Evolutionary conservation across 177 flowering plant species (phyloP), one percentile per base, ranked within the genome.

Genomic region (Vitis hybrid): DNA sequence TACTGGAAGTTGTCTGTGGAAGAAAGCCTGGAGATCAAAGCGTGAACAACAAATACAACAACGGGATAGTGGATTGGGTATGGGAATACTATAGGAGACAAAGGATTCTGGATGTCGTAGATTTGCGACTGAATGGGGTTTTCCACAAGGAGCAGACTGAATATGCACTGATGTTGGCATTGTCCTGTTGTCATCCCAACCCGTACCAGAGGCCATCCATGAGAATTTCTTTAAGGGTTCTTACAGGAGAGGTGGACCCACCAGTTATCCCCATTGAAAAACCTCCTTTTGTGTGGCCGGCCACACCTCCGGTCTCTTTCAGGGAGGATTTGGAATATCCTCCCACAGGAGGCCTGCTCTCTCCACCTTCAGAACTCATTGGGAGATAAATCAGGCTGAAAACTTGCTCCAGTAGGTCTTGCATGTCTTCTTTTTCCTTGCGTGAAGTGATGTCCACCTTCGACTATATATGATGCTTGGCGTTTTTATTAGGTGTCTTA

Each of bases 131-230:
- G 78, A 15, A 70, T 0, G 79, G 70, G 7, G 64, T 72, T 0
- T 67, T 73, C 23, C 21, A 67, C 11, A 26, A 70, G 61, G 80
- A 74, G 10, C 82, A 86, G 18, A 74, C 74, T 63, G 83, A 77
- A 49, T 17, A 74, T 14, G 60, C 78, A 66, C 74, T 88, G 0
- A 17, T 69, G 32, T 40, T 89, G 68, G 91, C 88, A 12, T 73
- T 89, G 71, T 84, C 88, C 13, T 88, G 94, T 63, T 88, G 92
- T 62, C 87, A 90, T 68, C 94, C 94, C 3, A 83, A 87, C 50
- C 91, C 91, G 2, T 17, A 77, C 58, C 17, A 72, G 23, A 82
- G 94, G 73, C 92, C 94, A 0, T 67, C 82, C 64, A 88, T 84
- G 80, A 81, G 70, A 34, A 71, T 52, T 18, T 83, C 75, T 21